phyloP scores from a whole-genome alignment of 108 stramenopile species.

The Cyclotella distinguenda region DNA sequence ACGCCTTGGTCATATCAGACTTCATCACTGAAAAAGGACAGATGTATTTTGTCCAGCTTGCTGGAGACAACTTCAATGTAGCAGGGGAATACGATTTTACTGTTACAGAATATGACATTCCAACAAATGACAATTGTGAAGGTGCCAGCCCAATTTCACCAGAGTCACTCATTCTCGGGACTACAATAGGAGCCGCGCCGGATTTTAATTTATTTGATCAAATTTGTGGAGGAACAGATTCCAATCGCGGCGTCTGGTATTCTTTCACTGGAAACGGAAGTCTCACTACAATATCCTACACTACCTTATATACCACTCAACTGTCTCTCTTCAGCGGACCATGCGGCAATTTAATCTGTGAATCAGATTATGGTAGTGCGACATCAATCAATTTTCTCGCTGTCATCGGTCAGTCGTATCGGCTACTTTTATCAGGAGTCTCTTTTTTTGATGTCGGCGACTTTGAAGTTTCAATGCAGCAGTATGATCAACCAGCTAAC shows the following conservation, averaged over 20 bases:
- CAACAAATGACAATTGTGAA: constrained; percentile 9
- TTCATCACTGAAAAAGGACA: background rate
- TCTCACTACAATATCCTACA: background rate
- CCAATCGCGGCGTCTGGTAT: constrained; percentile 14
- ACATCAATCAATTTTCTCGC: background rate
- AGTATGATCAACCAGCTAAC: constrained; percentile 4
- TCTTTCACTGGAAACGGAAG: constrained; percentile 13
- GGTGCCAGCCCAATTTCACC: background rate
- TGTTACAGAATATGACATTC: constrained; percentile 9
- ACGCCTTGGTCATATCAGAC: background rate
- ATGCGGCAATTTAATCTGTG: constrained; percentile 6
- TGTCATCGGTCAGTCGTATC: background rate
- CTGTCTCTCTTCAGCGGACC: constrained; percentile 17
- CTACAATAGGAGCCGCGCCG: background rate
- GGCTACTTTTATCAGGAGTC: background rate
- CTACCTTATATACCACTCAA: background rate
- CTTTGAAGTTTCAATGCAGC: background rate
- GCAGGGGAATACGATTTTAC: constrained; percentile 3
- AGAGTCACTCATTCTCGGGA: background rate
- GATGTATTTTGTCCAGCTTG: constrained; percentile 8
- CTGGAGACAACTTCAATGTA: constrained; percentile 7
- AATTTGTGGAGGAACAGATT: background rate
- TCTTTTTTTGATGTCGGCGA: constrained; percentile 7
- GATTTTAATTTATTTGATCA: constrained; percentile 8
- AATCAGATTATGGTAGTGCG: background rate